These are phyloP conservation scores for Brassica nigra DNA, from an alignment of 345 rosid species.

Conservation along the genomic window DNA sequence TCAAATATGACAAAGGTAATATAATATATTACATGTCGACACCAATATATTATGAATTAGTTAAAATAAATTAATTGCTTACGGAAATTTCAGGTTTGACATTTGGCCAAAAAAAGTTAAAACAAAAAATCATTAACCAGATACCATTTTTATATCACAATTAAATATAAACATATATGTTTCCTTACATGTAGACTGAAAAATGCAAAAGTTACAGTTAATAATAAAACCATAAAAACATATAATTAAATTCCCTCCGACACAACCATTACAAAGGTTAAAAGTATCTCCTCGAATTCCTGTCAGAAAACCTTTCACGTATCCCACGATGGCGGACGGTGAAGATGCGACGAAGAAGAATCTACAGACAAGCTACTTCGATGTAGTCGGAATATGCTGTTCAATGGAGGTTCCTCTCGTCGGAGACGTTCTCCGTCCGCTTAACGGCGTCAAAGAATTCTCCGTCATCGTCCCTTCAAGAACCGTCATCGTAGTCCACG, in stretches of 20 bases:
- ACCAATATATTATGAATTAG: background rate
- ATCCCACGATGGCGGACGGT: slow-evolving; percentile 15
- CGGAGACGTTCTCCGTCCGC: slow-evolving; percentile 58
- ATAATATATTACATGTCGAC: background rate
- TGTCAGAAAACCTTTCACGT: slow-evolving; percentile 7
- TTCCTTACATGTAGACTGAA: background rate
- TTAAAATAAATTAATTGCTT: background rate
- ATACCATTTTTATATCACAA: background rate
- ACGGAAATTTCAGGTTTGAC: background rate
- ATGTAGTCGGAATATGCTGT: slow-evolving; percentile 81
- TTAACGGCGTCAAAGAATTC: slow-evolving; percentile 64
- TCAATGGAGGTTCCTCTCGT: slow-evolving; percentile 75
- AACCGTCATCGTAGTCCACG: slow-evolving; percentile 86
- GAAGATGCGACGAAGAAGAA: slow-evolving; percentile 30
- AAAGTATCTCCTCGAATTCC: background rate
- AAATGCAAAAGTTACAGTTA: background rate
- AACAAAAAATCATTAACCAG: background rate
- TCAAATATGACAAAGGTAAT: background rate
- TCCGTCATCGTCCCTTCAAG: slow-evolving; percentile 72
- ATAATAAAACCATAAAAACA: background rate
- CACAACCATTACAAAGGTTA: background rate
- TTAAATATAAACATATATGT: background rate
- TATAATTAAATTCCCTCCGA: slow-evolving; percentile 10
- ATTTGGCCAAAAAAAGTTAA: background rate
- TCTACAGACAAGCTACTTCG: slow-evolving; percentile 74